Evolutionary conservation across 2,329 filamentous ascomycete genomes (phyloP), one percentile per base, ranked within the genome.

Genomic region (Sporothrix luriei): DNA sequence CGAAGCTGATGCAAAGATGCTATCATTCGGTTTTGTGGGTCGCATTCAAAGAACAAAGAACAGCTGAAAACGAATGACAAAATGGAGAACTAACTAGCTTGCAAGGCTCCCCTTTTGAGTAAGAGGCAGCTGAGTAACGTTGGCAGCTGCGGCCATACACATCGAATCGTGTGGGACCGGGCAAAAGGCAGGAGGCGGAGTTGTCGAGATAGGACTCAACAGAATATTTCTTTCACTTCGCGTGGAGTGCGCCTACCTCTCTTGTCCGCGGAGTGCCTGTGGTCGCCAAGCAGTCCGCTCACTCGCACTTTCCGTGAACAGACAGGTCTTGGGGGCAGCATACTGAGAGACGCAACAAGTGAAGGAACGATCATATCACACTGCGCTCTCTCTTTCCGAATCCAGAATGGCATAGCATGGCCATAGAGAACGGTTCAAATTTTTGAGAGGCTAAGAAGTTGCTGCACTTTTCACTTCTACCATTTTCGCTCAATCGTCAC

Each of bases 51-150:
- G 55, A 40, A 38, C 16, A 65, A 21, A 26, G 38, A 49, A 38
- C 46, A 65, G 51, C 21, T 14, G 46, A 21, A 40, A 54, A 38
- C 21, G 48, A 24, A 29, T 13, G 43, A 21, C 7, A n/a, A 19
- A 49, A 64, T 29, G 49, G 21, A n/a, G 49, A 49, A 65, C 43
- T n/a, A 65, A 26, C 3, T 4, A 4, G 49, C 40, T 29, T 29
- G 21, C 21, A 48, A 43, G 19, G 10, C 21, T 65, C 46, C 9
- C 38, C 24, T 21, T 21, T 29, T 48, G 21, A 2, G 43, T 16
- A 33, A 48, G 61, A 16, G 14, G 46, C 40, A 43, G 46, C 62
- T 65, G 62, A 65, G 62, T 65, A 51, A 64, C 21, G 40, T 48
- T 9, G 55, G 40, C 24, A 48, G 38, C 40, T 19, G 59, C 21